These are phyloP conservation scores for Aspergillus leporis DNA, from an alignment of 495 filamentous ascomycete species.

Conservation along the genomic window DNA sequence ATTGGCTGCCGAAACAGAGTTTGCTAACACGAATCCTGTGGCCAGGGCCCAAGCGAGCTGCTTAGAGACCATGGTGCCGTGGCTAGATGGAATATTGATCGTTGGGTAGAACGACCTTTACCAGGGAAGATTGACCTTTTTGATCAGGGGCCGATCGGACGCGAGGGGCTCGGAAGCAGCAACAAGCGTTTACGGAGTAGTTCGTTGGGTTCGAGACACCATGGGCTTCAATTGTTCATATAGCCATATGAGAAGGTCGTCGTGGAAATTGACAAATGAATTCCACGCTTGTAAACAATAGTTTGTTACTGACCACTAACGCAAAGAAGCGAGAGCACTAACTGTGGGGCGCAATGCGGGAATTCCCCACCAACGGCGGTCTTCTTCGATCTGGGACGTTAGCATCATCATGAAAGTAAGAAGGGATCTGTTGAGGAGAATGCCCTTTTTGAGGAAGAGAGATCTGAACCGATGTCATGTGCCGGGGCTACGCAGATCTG, in stretches of 20 bases:
- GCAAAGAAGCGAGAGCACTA: background rate
- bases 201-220: background rate
- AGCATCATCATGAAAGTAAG: no score
- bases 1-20: background rate
- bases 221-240: background rate
- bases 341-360: background rate
- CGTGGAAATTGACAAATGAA: background rate
- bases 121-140: constrained; percentile 3
- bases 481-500: no score
- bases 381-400: background rate
- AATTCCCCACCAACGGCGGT: background rate
- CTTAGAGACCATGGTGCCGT: background rate
- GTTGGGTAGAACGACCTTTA: background rate
- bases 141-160: background rate
- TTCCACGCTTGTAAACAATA: background rate
- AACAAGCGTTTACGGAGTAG: background rate
- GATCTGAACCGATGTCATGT: no score
- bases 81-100: background rate
- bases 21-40: background rate
- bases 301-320: background rate
- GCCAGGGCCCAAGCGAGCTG: background rate
- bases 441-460: no score
- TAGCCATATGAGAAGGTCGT: background rate
- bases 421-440: no score
- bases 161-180: background rate